phyloP scores from a whole-genome alignment of 768 basidiomycete species.

The Inosperma sp. region DNA sequence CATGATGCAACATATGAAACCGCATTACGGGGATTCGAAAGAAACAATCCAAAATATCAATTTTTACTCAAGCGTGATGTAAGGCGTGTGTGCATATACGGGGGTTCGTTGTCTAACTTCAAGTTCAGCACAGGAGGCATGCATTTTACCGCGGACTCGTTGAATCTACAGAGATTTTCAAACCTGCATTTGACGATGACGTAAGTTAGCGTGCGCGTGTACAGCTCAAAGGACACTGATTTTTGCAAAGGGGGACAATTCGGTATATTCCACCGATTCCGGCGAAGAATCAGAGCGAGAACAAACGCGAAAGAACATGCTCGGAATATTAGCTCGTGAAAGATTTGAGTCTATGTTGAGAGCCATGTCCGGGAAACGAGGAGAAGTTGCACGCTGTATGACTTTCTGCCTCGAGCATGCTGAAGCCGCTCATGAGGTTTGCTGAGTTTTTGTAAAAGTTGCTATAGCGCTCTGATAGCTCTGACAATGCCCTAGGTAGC shows the following conservation, averaged over 20 bases:
- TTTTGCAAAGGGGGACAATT: conserved; percentile 68
- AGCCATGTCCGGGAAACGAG: conserved; percentile 76
- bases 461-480: not conserved
- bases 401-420: conserved; percentile 96
- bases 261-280: conserved; percentile 87
- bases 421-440: conserved; percentile 89
- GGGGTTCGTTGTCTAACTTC: conserved; percentile 3
- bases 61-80: conserved; percentile 66
- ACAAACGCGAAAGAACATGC: conserved; percentile 63
- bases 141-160: conserved; percentile 67
- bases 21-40: conserved; percentile 69
- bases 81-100: conserved; percentile 10
- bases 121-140: conserved; percentile 60
- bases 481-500: conserved; percentile 54
- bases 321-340: conserved; percentile 75
- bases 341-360: conserved; percentile 91
- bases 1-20: conserved; percentile 77
- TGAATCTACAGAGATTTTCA: conserved; percentile 47
- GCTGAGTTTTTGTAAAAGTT: conserved; percentile 4
- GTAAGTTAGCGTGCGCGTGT: conserved; percentile 30
- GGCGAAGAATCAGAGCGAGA: conserved; percentile 93
- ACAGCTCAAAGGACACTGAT: conserved; percentile 5
- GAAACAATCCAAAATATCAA: conserved; percentile 72
- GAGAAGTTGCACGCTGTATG: conserved; percentile 93
- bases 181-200: conserved; percentile 80